phyloP scores from a whole-genome alignment of 305 asterid genomes.

The Lippia alba region DNA sequence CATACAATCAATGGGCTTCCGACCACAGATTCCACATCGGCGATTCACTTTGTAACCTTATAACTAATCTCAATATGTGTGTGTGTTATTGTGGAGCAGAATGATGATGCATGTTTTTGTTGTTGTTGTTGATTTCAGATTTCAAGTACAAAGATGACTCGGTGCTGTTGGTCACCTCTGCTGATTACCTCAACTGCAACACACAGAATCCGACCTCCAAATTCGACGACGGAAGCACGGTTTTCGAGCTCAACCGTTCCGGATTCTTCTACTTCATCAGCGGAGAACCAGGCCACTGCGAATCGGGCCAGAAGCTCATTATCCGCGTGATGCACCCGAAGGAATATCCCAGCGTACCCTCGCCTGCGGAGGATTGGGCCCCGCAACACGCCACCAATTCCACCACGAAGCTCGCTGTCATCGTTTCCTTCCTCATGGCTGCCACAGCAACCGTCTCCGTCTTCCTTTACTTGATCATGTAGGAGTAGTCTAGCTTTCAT shows the following conservation, averaged over 20 bases:
- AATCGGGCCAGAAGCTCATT: conserved; percentile 62
- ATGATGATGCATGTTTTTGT: background rate
- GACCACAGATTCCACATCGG: conserved; percentile 69
- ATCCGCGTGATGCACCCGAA: conserved; percentile 72
- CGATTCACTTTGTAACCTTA: conserved; percentile 57
- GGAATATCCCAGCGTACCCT: conserved; percentile 42
- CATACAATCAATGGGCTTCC: conserved; percentile 81
- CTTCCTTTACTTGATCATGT: conserved; percentile 41
- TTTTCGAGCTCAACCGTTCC: conserved; percentile 49
- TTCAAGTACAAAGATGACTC: conserved; percentile 74
- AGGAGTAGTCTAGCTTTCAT: conserved; percentile 18
- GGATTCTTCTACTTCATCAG: conserved; percentile 83
- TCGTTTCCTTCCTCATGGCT: conserved; percentile 41
- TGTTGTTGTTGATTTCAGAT: conserved; percentile 49
- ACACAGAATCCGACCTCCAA: conserved; percentile 54
- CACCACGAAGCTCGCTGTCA: conserved; percentile 28
- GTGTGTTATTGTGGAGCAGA: no score
- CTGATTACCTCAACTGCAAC: conserved; percentile 59
- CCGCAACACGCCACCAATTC: conserved; percentile 41
- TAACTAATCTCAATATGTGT: no score
- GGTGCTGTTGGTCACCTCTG: conserved; percentile 57
- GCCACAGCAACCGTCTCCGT: conserved; percentile 38
- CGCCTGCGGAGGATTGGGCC: conserved; percentile 44
- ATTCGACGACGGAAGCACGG: conserved; percentile 56
- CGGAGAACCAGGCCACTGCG: conserved; percentile 63